Evolutionary conservation across 2,329 filamentous ascomycete genomes (phyloP), one percentile per base, ranked within the genome.

Genomic region (Amesomyces nigricolor): DNA sequence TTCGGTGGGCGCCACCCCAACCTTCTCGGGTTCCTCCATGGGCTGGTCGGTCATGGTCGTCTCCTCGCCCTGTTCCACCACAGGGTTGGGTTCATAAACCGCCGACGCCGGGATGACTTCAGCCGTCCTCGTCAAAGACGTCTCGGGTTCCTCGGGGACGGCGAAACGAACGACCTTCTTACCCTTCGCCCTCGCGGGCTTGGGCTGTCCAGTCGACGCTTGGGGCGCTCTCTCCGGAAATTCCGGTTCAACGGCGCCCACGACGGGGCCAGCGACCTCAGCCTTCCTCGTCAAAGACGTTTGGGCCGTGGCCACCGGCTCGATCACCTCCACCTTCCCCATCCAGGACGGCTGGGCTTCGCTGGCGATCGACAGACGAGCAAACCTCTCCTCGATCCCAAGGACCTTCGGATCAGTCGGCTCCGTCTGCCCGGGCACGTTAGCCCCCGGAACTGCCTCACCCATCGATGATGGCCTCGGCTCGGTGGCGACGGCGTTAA

Each of bases 81-180:
- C 44, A 53, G 37, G 51, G 22, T 10, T 51, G 30, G 29, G 42
- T 43, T 43, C 43, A 3, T 42, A 26, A 8, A 17, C 22, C 16
- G 26, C 9, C 51, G 37, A 40, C 22, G 13, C 42, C 5, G 10
- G 35, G 50, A 26, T 38, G 50, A n/a, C 42, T 2, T 30, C 46
- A 32, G 8, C 50, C 50, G 35, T 19, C 38, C 1, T 50, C n/a
- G 38, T n/a, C 38, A 13, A 29, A n/a, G 17, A 35, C 42, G 51
- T n/a, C 44, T 47, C 17, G 51, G 51, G 39, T 19, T 47, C 26
- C 16, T 53, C 37, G 39, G 48, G 47, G 37, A 50, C 17, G 35
- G 14, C 26, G n/a, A 43, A 51, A 5, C 29, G 38, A 2, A 51
- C 48, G 3, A n/a, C 42, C 19, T 46, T 39, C 50, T 19, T 17